Base-by-base conservation (phyloP, 352 stramenopile species). In the Phytophthora capsici region DNA sequence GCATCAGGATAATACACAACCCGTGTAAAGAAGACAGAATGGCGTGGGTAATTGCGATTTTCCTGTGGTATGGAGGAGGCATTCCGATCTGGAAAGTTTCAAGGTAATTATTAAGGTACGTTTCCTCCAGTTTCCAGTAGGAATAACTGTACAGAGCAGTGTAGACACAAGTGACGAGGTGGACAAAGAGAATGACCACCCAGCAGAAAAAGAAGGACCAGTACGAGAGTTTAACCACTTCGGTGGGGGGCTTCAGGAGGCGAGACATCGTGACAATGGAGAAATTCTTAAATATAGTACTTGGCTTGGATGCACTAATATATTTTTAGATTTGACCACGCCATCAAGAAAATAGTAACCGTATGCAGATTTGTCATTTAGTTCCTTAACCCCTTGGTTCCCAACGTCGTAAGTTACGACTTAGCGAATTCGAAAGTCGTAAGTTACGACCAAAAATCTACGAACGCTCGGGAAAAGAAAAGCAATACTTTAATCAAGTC, bases 131-230 rank as follows among this genome's bases (percentile, higher is more conserved):
- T 3, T 19, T 14, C 23, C 36, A 57, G n/a, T 48, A 57, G 22
- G 6, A 19, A 23, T 47, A 46, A 1, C 12, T 17, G 14, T 45
- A 52, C 5, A 53, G 1, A 9, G 43, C 41, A 19, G 9, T 62
- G 43, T 54, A 62, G 22, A 28, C 12, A 25, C 41, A 8, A 1
- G 20, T 38, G 3, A 47, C 36, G 44, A 43, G 57, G 20, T 10
- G 16, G 37, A 74, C 43, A 4, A 1, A n/a, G 12, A 74, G 36
- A 13, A 74, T 28, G n/a, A 57, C 4, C 1, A 47, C 3, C 53
- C 66, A 70, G 53, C 60, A 74, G 9, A 74, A 2, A 6, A 44
- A 23, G 37, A 63, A 66, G 4, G 10, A 1, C 52, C 53, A 69
- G 17, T 48, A 58, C n/a, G 45, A 58, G 2, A 62, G 36, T 3